A percentile compares a stretch with the other conserved stretches of the same genome.
phyloP scores from a whole-genome alignment of 805 yeast genomes.

The Middelhovenomyces tepae region DNA sequence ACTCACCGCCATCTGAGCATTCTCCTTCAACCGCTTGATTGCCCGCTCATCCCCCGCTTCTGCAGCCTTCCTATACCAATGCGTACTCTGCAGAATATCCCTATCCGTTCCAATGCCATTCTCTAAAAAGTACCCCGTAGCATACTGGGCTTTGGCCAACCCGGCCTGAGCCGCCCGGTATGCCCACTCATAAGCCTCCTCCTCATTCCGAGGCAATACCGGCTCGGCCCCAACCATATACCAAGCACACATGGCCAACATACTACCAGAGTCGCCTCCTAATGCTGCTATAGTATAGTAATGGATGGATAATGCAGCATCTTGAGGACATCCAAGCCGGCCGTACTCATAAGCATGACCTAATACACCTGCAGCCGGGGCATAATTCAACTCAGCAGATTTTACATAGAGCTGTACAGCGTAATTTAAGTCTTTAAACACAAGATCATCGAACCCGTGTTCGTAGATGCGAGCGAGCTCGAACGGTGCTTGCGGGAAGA shows the following conservation, averaged over 20 bases:
- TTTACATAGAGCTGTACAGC: slow-evolving; percentile 80
- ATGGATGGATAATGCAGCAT: slow-evolving; percentile 78
- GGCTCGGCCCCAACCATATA: slow-evolving; percentile 86
- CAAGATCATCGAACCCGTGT: slow-evolving; percentile 76
- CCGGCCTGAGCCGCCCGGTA: slow-evolving; percentile 70
- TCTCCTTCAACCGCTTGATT: slow-evolving; percentile 23
- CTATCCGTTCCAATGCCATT: slow-evolving; percentile 77
- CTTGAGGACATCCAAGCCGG: slow-evolving; percentile 55
- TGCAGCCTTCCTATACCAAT: slow-evolving; percentile 73
- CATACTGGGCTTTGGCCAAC: slow-evolving; percentile 73
- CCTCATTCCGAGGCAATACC: slow-evolving; percentile 64
- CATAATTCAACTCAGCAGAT: slow-evolving; percentile 82
- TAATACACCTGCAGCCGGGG: slow-evolving; percentile 67
- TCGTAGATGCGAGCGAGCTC: slow-evolving; percentile 82
- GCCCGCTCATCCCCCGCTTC: slow-evolving; percentile 50
- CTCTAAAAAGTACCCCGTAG: slow-evolving; percentile 75
- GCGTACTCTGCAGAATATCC: slow-evolving; percentile 47
- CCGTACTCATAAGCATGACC: slow-evolving; percentile 85
- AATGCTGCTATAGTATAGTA: slow-evolving; percentile 87
- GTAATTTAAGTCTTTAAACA: slow-evolving; percentile 73
- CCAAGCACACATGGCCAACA: slow-evolving; percentile 96
- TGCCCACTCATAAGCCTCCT: slow-evolving; percentile 94
- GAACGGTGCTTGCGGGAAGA: slow-evolving; percentile 88
- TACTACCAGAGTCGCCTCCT: slow-evolving; percentile 79
- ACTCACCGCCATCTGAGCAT: no score